These are phyloP conservation scores for Graphium sp. DNA, from an alignment of 2,329 filamentous ascomycete species.

Conservation along the genomic window DNA sequence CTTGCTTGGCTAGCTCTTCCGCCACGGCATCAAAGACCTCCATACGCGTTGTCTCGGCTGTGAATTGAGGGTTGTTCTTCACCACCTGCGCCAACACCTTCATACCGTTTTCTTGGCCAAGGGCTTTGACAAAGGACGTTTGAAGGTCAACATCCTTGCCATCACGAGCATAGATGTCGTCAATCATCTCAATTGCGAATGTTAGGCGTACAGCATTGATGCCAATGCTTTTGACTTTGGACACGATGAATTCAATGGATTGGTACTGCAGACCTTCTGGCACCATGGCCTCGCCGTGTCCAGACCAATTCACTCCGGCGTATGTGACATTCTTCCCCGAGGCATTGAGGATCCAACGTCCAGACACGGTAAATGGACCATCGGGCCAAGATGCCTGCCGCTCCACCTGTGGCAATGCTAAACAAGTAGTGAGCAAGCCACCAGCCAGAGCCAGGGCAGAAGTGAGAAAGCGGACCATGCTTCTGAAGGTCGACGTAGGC, in stretches of 20 bases:
- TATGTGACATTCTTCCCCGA: slow-evolving; percentile 25
- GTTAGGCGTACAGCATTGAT: slow-evolving; percentile 48
- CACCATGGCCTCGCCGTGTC: slow-evolving; percentile 44
- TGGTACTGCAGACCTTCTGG: slow-evolving; percentile 47
- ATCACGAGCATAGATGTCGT: slow-evolving; percentile 34
- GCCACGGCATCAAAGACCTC: slow-evolving; percentile 43
- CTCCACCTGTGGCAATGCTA: too few relatives aligned
- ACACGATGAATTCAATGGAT: slow-evolving; percentile 34
- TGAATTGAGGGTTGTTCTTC: slow-evolving; percentile 38
- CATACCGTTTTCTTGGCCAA: slow-evolving; percentile 35
- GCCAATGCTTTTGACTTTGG: slow-evolving; percentile 38
- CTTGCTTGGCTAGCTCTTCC: slow-evolving; percentile 33
- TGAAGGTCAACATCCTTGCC: slow-evolving; percentile 26
- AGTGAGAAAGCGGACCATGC: too few relatives aligned
- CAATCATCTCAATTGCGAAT: slow-evolving; percentile 47
- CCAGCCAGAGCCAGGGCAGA: too few relatives aligned
- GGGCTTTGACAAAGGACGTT: slow-evolving; percentile 23
- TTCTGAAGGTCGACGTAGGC: too few relatives aligned
- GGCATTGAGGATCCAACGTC: slow-evolving; percentile 23
- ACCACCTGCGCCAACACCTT: slow-evolving; percentile 32
- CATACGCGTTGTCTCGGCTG: slow-evolving; percentile 32
- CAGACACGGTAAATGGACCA: slow-evolving; percentile 22
- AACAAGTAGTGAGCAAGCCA: too few relatives aligned
- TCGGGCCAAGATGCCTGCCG: slow-evolving; percentile 19
- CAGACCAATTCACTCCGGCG: slow-evolving; percentile 45